Evolutionary conservation across 352 stramenopile species (phyloP).

Genomic region (Phytophthora multivora): DNA sequence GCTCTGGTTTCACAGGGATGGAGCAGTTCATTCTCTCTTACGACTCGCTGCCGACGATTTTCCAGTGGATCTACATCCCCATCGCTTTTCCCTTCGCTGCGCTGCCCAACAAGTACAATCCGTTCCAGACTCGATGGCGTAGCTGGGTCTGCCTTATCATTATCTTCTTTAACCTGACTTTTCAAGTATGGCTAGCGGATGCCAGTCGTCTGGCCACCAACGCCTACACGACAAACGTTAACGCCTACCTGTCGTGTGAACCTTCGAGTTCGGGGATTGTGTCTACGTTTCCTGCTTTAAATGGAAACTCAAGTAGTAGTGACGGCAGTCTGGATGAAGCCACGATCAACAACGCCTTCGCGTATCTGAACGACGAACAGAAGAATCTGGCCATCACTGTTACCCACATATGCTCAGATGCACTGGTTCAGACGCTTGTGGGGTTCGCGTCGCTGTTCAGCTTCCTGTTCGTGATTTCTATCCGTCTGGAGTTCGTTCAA

Average conservation of each 20-base stretch:
- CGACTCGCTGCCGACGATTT: constrained; percentile 41
- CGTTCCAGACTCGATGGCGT: constrained; percentile 77
- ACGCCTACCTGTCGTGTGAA: constrained; percentile 44
- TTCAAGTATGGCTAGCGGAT: constrained; percentile 77
- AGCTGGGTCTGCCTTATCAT: constrained; percentile 78
- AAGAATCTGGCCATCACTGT: constrained; percentile 38
- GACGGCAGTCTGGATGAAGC: constrained; percentile 18
- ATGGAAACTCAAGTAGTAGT: constrained; percentile 29
- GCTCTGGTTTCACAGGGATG: constrained; percentile 65
- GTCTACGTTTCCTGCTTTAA: constrained; percentile 30
- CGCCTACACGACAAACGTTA: constrained; percentile 47
- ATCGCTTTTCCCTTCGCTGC: constrained; percentile 76
- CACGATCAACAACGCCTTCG: constrained; percentile 31
- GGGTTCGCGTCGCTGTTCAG: constrained; percentile 78
- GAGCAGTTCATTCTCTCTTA: constrained; percentile 72
- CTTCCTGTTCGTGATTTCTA: constrained; percentile 84
- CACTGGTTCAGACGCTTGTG: constrained; percentile 67
- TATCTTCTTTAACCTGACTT: constrained; percentile 77
- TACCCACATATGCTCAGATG: constrained; percentile 58
- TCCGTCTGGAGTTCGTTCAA: constrained; percentile 89
- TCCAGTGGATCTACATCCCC: constrained; percentile 77
- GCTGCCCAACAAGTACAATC: constrained; percentile 67
- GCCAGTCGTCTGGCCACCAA: constrained; percentile 59
- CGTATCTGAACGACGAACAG: constrained; percentile 41
- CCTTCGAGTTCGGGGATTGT: constrained; percentile 24